Evolutionary conservation across 2,329 filamentous ascomycete genomes (phyloP), one percentile per base, ranked within the genome.

Genomic region (Didymella segeticola): DNA sequence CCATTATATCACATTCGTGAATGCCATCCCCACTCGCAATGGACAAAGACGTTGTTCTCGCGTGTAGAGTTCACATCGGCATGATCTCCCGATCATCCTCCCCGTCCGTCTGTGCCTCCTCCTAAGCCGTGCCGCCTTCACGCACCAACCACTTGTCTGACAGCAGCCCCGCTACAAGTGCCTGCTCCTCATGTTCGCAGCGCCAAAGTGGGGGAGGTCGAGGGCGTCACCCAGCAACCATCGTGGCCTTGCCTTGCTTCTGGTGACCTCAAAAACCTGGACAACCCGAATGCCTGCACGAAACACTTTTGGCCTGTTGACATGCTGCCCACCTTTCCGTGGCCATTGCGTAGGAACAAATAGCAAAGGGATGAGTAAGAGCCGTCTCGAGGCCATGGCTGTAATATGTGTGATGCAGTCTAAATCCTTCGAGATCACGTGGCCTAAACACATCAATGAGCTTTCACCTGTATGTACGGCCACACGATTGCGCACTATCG

Each of bases 171-270:
- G 22, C 51, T 33, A 22, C 29, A 34, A 39, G 38, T 47, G 29
- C 33, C 38, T 43, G 39, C 51, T 49, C 51, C 51, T 54, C 51
- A 19, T 30, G 51, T 54, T 54, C 51, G 46, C 46, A 41, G 39
- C 43, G 33, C 39, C 39, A 43, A 38, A 49, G 51, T 54, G 51
- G 45, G n/a, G 41, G 45, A 48, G 45, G 10, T 26, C 9, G 23
- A 25, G 34, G 20, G 51, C 45, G 45, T 54, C 37, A 49, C 51
- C 51, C 34, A 49, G 51, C 46, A 54, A 54, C 51, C 51, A 36
- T 41, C 34, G 45, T 30, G 51, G 30, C 51, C 51, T 54, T 49
- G 51, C 51, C 42, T 54, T 49, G 51, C 51, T 46, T 54, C 11
- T 17, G 23, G 29, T 49, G 51, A 46, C 39, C 19, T 43, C 20